Evolutionary conservation across 2,329 filamentous ascomycete genomes (phyloP).

Genomic region (Scedosporium aurantiacum): DNA sequence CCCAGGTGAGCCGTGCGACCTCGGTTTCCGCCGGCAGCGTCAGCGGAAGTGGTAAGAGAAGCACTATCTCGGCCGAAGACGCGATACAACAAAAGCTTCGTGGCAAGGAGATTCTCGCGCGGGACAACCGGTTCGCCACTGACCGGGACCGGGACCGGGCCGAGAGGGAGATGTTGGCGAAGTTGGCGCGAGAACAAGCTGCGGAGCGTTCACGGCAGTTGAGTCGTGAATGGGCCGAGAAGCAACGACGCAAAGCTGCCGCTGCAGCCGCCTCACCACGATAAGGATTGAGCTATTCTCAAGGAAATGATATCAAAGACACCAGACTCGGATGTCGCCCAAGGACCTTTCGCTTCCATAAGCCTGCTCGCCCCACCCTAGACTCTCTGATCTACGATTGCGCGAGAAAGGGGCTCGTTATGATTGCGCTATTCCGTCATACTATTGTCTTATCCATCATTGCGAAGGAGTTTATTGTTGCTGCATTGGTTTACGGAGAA

Average conservation of each 20-base stretch:
- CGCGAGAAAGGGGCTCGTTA: neutral
- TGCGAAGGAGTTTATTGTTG: slow-evolving; percentile 2
- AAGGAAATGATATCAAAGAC: too few relatives aligned
- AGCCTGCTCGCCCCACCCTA: too few relatives aligned
- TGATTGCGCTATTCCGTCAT: neutral
- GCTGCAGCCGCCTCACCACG: slow-evolving; percentile 4
- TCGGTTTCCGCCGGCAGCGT: slow-evolving; percentile 35
- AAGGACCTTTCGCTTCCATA: too few relatives aligned
- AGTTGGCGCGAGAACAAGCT: slow-evolving; percentile 45
- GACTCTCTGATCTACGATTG: too few relatives aligned
- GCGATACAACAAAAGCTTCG: slow-evolving; percentile 38
- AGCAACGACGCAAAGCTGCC: slow-evolving; percentile 33
- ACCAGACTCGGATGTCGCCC: too few relatives aligned
- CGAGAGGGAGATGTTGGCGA: slow-evolving; percentile 42
- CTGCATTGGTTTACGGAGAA: neutral
- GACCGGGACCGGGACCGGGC: slow-evolving; percentile 41
- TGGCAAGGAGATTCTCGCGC: slow-evolving; percentile 41
- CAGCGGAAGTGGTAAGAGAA: slow-evolving; percentile 25
- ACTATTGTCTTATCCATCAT: neutral
- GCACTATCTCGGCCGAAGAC: slow-evolving; percentile 39
- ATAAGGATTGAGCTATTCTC: neutral
- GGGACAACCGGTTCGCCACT: slow-evolving; percentile 36
- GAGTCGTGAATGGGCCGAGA: slow-evolving; percentile 53
- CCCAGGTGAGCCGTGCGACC: slow-evolving; percentile 24
- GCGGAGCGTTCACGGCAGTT: slow-evolving; percentile 48